Evolutionary conservation across 2,329 filamentous ascomycete genomes (phyloP), one percentile per base, ranked within the genome.

Genomic region (Pestalotiopsis sp.): DNA sequence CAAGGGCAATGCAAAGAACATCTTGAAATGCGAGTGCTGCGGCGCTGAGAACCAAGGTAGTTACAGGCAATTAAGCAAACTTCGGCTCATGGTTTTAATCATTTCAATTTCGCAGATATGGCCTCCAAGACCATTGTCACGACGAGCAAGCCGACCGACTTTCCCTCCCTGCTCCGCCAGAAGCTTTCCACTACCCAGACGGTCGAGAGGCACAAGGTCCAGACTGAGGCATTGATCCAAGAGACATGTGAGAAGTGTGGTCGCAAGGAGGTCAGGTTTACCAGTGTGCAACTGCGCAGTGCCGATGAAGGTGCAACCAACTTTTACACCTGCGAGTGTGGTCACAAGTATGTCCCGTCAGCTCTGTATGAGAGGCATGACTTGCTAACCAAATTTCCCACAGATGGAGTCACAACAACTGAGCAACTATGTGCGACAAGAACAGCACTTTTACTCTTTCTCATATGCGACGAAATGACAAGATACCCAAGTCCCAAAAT

Each of bases 231-330:
- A 64, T 84, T 85, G 30, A 66, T 66, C 30, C 52, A 58, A 58
- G 71, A 77, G 57, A 92, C 87, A 73, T 98, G 96, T 78, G 88
- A 91, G 59, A 90, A 94, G 75, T 98, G 96, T 78, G 93, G 91
- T 17, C 85, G 89, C 65, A 90, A 89, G 65, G 91, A 97, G 77
- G 94, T 98, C 79, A 92, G 90, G 73, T 98, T 91, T 78, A 92
- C 93, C 63, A 92, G 92, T 2, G 89, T 94, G 69, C 96, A 99
- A 79, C 83, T 97, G 75, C 91, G 95, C 73, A 91, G 94, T 84
- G 96, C 95, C 66, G 96, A 99, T 79, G 95, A 98, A 88, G 96
- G 96, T 69, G 93, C 91, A 71, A 98, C 95, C 0, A 89, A 97
- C 66, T 97, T 98, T 76, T 97, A 94, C 81, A 91, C 86, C 69